Evolutionary conservation across 2,329 filamentous ascomycete genomes (phyloP).

Genomic region (Neofusicoccum kwambonambiense): DNA sequence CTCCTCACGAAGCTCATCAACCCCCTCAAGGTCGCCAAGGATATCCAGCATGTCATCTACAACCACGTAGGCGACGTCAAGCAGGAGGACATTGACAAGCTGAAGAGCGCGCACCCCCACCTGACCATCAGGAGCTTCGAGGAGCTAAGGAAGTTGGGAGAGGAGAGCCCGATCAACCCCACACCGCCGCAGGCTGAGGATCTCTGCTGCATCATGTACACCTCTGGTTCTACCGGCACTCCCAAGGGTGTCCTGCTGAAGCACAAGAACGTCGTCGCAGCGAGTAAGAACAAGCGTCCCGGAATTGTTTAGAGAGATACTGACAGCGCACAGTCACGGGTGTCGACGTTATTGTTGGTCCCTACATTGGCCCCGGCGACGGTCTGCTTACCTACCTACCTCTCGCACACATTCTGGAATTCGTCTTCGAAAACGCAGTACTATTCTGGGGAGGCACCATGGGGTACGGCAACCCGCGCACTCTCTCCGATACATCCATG

Average conservation of each 20-base stretch:
- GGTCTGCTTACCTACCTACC: constrained; percentile 87
- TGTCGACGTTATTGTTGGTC: constrained; percentile 73
- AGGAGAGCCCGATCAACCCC: constrained; percentile 69
- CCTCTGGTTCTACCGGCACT: constrained; percentile 83
- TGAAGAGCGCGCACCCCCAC: constrained; percentile 54
- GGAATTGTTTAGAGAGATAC: neutral
- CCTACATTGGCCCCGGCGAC: constrained; percentile 75
- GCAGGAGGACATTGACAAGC: constrained; percentile 53
- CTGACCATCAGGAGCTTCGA: constrained; percentile 56
- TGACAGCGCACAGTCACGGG: constrained; percentile 60
- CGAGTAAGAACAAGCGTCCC: constrained; percentile 52
- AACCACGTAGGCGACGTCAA: constrained; percentile 55
- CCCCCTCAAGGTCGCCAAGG: constrained; percentile 55
- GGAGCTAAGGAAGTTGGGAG: constrained; percentile 53
- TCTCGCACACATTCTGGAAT: constrained; percentile 93
- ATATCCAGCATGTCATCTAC: constrained; percentile 59
- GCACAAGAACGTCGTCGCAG: constrained; percentile 77
- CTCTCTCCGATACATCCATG: constrained; percentile 80
- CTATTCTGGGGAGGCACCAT: constrained; percentile 87
- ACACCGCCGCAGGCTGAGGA: constrained; percentile 72
- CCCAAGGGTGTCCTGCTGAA: constrained; percentile 86
- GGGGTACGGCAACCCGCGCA: constrained; percentile 89
- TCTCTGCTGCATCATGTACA: constrained; percentile 78
- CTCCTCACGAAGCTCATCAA: constrained; percentile 58
- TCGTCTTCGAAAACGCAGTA: constrained; percentile 89